Percentiles rank a stretch among this genome's conserved stretches.
phyloP scores from a whole-genome alignment of 2,329 filamentous ascomycete genomes.

The Neofusicoccum sp. region DNA sequence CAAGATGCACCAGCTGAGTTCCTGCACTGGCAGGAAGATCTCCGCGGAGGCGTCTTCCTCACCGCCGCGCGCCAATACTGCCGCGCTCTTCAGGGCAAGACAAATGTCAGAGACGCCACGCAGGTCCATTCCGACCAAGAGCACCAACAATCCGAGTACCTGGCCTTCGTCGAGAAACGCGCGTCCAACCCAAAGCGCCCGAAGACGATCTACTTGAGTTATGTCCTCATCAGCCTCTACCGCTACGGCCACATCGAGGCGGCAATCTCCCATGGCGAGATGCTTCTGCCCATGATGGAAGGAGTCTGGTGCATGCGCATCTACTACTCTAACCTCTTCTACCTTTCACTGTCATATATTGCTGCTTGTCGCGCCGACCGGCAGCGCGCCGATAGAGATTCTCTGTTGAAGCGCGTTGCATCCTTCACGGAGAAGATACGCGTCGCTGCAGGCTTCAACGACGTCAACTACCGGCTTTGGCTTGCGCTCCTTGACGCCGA shows the following conservation, averaged over 20 bases:
- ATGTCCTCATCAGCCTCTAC: slow-evolving; percentile 44
- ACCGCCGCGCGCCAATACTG: slow-evolving; percentile 67
- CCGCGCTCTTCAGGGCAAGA: slow-evolving; percentile 76
- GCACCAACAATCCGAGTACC: slow-evolving; percentile 61
- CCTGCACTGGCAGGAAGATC: slow-evolving; percentile 70
- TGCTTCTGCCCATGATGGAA: slow-evolving; percentile 43
- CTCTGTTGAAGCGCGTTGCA: slow-evolving; percentile 57
- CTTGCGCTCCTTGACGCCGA: slow-evolving; percentile 70
- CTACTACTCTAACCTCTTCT: slow-evolving; percentile 46
- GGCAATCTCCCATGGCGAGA: slow-evolving; percentile 46
- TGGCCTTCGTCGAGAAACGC: slow-evolving; percentile 54
- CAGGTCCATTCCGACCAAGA: slow-evolving; percentile 69
- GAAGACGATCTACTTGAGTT: slow-evolving; percentile 67
- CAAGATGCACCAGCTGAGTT: slow-evolving; percentile 74
- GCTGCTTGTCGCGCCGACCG: slow-evolving; percentile 42
- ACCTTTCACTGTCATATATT: slow-evolving; percentile 46
- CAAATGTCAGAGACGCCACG: slow-evolving; percentile 52
- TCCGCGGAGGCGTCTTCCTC: slow-evolving; percentile 70
- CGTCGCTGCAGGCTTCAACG: slow-evolving; percentile 64
- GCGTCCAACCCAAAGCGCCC: slow-evolving; percentile 64
- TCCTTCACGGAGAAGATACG: slow-evolving; percentile 63
- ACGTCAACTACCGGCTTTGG: slow-evolving; percentile 73
- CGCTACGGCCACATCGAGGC: slow-evolving; percentile 48
- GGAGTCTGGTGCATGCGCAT: slow-evolving; percentile 49
- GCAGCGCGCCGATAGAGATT: slow-evolving; percentile 42